Percentiles rank a stretch among this genome's conserved stretches.
These are phyloP conservation scores for Pterocarpus santalinus DNA, from an alignment of 306 rosid genomes.

Conservation along the genomic window DNA sequence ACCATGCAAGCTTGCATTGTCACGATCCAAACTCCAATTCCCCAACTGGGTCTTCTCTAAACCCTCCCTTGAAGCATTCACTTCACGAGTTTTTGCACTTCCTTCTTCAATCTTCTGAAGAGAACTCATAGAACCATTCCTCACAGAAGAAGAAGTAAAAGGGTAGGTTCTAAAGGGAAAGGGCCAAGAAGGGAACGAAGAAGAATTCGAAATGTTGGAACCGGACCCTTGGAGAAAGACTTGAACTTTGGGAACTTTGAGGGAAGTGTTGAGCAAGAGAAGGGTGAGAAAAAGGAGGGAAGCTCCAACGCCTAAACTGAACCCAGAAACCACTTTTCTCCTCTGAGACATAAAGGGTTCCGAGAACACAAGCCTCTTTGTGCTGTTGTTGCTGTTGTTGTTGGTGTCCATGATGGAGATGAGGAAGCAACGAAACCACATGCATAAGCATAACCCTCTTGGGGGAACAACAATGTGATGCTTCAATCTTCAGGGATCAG, in stretches of 20 bases:
- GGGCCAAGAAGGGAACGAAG: constrained; percentile 53
- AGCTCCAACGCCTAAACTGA: constrained; percentile 69
- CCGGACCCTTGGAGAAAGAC: constrained; percentile 56
- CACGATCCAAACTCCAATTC: constrained; percentile 37
- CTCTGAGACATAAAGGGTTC: constrained; percentile 62
- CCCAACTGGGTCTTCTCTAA: constrained; percentile 38
- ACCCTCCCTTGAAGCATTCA: constrained; percentile 45
- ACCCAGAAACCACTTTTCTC: constrained; percentile 74
- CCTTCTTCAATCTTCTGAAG: constrained; percentile 7
- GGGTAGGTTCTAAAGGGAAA: constrained; percentile 51
- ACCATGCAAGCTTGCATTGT: constrained; percentile 50
- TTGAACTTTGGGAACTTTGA: constrained; percentile 46
- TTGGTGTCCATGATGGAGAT: constrained; percentile 56
- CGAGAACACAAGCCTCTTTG: constrained; percentile 54
- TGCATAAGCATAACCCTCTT: neutral
- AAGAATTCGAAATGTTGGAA: constrained; percentile 40
- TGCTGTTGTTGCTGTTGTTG: constrained; percentile 19
- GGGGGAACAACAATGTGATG: neutral
- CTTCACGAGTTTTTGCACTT: constrained; percentile 17
- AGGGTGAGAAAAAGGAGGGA: constrained; percentile 61
- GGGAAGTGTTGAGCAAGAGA: constrained; percentile 54
- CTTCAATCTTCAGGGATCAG: neutral
- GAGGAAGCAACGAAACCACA: neutral
- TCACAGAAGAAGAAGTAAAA: neutral
- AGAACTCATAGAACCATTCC: constrained; percentile 16